Evolutionary conservation across 2,329 filamentous ascomycete genomes (phyloP).

Genomic region (Pestalotiopsis sp.): DNA sequence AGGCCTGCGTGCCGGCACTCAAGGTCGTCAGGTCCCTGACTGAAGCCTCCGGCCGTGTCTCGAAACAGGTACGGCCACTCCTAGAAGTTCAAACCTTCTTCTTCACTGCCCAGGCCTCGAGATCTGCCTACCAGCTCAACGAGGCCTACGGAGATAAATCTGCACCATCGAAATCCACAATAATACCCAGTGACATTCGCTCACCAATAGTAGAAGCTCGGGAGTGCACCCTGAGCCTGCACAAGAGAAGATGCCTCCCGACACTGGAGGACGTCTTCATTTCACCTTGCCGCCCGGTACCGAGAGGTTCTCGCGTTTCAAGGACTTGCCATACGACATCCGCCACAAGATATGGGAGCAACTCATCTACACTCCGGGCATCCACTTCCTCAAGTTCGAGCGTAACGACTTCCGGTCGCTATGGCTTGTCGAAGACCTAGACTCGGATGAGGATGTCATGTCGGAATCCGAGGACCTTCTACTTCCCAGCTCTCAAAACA

Average conservation of each 20-base stretch:
- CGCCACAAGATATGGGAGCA: slow-evolving; percentile 29
- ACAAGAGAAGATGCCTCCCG: background rate
- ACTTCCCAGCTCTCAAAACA: background rate
- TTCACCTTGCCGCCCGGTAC: slow-evolving; percentile 22
- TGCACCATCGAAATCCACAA: background rate
- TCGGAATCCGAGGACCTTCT: slow-evolving; percentile 11
- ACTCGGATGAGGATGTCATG: slow-evolving; percentile 10
- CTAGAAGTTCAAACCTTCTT: background rate
- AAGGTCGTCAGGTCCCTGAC: too few species aligned
- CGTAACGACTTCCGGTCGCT: background rate
- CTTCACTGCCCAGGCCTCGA: background rate
- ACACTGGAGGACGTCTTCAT: slow-evolving; percentile 13
- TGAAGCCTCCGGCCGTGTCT: background rate
- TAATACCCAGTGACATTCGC: background rate
- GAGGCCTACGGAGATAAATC: background rate
- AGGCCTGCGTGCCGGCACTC: too few species aligned
- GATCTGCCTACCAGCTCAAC: background rate
- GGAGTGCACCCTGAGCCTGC: background rate
- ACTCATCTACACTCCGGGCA: slow-evolving; percentile 27
- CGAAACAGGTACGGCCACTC: background rate
- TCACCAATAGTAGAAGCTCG: background rate
- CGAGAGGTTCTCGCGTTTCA: slow-evolving; percentile 26
- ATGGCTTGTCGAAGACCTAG: slow-evolving; percentile 12
- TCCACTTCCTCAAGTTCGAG: slow-evolving; percentile 33
- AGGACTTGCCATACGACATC: slow-evolving; percentile 28